These are phyloP conservation scores for Boletus tomentosulus DNA, from an alignment of 768 basidiomycete genomes.

Conservation along the genomic window DNA sequence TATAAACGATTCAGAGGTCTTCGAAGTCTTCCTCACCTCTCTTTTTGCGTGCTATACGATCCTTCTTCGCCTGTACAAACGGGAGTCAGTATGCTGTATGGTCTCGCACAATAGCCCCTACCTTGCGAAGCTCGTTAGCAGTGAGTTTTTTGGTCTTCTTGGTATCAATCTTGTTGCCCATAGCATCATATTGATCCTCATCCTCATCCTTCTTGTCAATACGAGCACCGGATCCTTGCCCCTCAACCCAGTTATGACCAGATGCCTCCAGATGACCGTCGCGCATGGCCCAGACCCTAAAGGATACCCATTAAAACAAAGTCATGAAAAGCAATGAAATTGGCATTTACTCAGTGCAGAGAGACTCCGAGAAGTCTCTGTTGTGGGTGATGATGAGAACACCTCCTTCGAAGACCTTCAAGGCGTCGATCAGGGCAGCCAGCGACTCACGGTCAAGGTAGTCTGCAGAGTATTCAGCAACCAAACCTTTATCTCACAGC, in stretches of 20 bases:
- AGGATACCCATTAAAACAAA: neutral
- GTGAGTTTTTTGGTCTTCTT: constrained; percentile 88
- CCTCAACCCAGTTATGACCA: constrained; percentile 99
- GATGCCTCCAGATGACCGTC: constrained; percentile 95
- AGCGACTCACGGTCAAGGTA: constrained; percentile 99
- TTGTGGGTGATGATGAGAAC: constrained; percentile 97
- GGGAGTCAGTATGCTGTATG: constrained; percentile 9
- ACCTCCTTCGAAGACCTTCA: constrained; percentile 98
- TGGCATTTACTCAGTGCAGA: constrained; percentile 72
- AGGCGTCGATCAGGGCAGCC: constrained; percentile 95
- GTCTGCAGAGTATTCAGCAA: constrained; percentile 43
- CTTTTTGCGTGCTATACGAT: constrained; percentile 88
- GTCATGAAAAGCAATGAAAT: neutral
- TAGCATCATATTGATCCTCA: constrained; percentile 89
- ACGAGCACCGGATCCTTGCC: constrained; percentile 90
- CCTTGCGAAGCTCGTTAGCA: constrained; percentile 79
- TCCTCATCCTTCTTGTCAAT: constrained; percentile 95
- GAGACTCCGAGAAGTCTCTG: constrained; percentile 97
- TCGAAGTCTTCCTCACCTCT: constrained; percentile 80
- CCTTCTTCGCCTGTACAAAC: constrained; percentile 73
- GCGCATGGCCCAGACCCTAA: constrained; percentile 95
- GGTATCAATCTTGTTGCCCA: constrained; percentile 93
- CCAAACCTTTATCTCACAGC: neutral
- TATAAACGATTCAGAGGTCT: constrained; percentile 33
- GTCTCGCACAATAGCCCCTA: constrained; percentile 21